Base-by-base conservation (phyloP, 2,329 filamentous ascomycete species). In the Claviceps humidiphila region DNA sequence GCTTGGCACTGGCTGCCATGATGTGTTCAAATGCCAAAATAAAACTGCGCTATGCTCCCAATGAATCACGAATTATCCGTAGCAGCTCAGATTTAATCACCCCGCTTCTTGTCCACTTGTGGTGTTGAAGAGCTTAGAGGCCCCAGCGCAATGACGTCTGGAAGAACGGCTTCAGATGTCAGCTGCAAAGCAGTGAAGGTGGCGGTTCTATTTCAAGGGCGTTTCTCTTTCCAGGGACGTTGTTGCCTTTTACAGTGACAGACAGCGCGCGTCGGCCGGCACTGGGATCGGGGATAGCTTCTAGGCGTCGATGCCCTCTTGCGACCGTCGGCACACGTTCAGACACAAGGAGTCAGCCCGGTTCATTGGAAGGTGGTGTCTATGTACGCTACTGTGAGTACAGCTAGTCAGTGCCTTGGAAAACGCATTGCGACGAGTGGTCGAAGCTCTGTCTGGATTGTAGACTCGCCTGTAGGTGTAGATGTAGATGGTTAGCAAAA, bases 1-100 rank as follows among this genome's bases (percentile, higher is more conserved):
- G 71, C 57, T 71, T 71, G 40, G 24, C 14, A 37, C 56, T 54
- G 24, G 62, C 57, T 38, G 61, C 47, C 59, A 64, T 65, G 60
- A 56, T 64, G 48, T 7, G 11, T 22, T 8, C 42, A 5, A 50
- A 50, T 38, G 48, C 48, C 40, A 22, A 34, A n/a, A 34, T 2
- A 34, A 9, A 30, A 48, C 3, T 9, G 8, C 30, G 26, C 14
- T 16, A n/a, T 17, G 14, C 8, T 14, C 11, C n/a, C 14, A 34
- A 24, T 42, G 9, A 34, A 34, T 34, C 30, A 34, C 3, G 42
- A 44, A 22, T 44, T 44, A 11, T 44, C n/a, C 42, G 5, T 6
- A 34, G 43, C 14, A n/a, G 43, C 14, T 9, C 38, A 30, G 14
- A 16, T 49, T 38, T 16, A 17, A 34, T 40, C 39, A 16, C 13